Percentiles rank a stretch among this genome's conserved stretches.
phyloP scores from a whole-genome alignment of 495 filamentous ascomycete species.

The Parathielavia appendiculata region DNA sequence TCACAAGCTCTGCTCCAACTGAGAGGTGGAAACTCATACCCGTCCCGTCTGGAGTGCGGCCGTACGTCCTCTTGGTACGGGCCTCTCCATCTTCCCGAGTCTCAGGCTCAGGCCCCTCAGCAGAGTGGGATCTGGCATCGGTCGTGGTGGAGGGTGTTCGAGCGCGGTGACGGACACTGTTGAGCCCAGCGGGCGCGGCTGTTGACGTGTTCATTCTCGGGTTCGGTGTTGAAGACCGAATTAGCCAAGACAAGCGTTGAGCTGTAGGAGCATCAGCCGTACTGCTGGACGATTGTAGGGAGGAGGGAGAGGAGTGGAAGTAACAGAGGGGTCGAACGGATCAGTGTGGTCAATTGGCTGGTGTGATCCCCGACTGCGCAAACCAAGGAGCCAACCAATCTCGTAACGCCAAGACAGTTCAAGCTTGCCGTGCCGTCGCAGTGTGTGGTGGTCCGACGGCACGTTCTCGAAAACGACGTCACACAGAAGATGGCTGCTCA shows the following conservation, averaged over 20 bases:
- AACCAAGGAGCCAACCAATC: neutral
- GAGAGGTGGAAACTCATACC: slow-evolving; percentile 50
- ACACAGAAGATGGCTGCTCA: neutral
- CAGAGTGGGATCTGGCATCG: neutral
- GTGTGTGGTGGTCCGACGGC: neutral
- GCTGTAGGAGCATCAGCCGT: slow-evolving; percentile 19
- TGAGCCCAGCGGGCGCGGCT: slow-evolving; percentile 21
- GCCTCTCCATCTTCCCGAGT: slow-evolving; percentile 7
- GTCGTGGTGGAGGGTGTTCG: slow-evolving; percentile 4
- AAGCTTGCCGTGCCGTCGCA: slow-evolving; percentile 8
- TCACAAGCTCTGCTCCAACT: neutral
- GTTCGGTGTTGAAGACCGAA: slow-evolving; percentile 29
- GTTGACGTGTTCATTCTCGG: slow-evolving; percentile 24
- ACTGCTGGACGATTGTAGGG: neutral
- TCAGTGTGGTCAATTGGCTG: slow-evolving; percentile 1
- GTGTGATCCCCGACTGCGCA: slow-evolving; percentile 8
- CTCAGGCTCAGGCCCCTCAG: neutral
- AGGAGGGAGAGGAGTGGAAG: neutral
- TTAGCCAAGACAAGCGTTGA: slow-evolving; percentile 22
- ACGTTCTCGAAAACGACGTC: slow-evolving; percentile 5
- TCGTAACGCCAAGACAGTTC: slow-evolving; percentile 19
- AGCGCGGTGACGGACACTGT: slow-evolving; percentile 26
- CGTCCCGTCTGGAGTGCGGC: slow-evolving; percentile 83
- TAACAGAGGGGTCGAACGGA: slow-evolving; percentile 4
- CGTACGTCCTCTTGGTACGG: slow-evolving; percentile 68